These are phyloP conservation scores for Apostasia ramifera DNA, from an alignment of 106 monocot species.

Conservation along the genomic window DNA sequence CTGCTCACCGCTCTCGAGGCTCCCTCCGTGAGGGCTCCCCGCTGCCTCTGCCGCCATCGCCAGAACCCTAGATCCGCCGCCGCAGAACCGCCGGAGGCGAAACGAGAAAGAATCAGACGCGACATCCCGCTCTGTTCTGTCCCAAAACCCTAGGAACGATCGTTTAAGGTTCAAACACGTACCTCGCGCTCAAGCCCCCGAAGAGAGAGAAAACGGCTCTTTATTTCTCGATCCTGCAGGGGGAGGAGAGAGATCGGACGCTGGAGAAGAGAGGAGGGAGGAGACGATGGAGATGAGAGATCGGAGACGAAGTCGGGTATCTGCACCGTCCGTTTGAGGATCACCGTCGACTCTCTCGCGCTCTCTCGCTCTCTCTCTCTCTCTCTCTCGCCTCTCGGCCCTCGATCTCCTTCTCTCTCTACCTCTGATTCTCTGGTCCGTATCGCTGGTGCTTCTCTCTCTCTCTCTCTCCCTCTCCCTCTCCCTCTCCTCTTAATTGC, in stretches of 20 bases:
- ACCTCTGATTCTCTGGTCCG: too few species aligned
- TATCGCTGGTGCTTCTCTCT: too few species aligned
- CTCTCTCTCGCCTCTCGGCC: not conserved
- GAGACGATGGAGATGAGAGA: slow-evolving; percentile 41
- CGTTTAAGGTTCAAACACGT: not conserved
- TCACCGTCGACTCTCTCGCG: not conserved
- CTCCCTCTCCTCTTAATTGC: too few species aligned
- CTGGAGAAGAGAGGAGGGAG: slow-evolving; percentile 36
- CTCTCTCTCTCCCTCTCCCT: too few species aligned
- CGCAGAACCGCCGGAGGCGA: not conserved
- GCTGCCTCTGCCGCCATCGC: slow-evolving; percentile 32
- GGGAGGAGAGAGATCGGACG: slow-evolving; percentile 41
- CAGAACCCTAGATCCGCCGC: slow-evolving; percentile 18
- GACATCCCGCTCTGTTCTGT: not conserved
- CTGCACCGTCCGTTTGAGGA: slow-evolving; percentile 16
- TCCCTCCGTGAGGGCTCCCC: slow-evolving; percentile 27
- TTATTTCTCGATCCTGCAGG: not conserved
- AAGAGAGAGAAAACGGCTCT: slow-evolving; percentile 7
- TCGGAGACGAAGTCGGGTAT: slow-evolving; percentile 5
- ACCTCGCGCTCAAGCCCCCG: slow-evolving; percentile 5
- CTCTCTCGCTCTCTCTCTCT: not conserved
- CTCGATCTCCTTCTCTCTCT: not conserved
- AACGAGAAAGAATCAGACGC: slow-evolving; percentile 1
- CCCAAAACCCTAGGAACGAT: slow-evolving; percentile 7
- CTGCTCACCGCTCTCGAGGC: slow-evolving; percentile 25